Evolutionary conservation across 768 basidiomycete genomes (phyloP), one percentile per base, ranked within the genome.

Genomic region (Hypsizygus marmoreus): DNA sequence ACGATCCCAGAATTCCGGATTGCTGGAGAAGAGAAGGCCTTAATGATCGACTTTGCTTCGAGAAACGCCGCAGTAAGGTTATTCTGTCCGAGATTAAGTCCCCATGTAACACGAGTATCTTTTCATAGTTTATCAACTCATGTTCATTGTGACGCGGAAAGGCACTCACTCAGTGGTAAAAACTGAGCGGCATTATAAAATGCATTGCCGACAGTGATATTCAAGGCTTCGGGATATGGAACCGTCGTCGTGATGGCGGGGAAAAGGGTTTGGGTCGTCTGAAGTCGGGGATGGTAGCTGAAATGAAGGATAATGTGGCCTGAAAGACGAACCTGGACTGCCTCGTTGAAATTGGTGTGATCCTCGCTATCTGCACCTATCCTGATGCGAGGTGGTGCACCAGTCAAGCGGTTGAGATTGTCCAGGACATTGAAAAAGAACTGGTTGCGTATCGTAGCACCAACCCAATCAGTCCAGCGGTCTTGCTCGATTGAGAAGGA

Each of bases 401-500:
- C 77, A 5, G 80, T 75, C 22, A 84, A 64, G 14, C 60, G 51
- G 20, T 66, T 75, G 44, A 84, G 60, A 58, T 84, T 84, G 40
- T 76, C 65, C 34, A 87, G 68, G 8, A 76, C 73, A 49, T 80
- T 84, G 69, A 71, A 72, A 46, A 81, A 77, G 60, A 85, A 86
- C 13, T 71, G 47, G 55, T 88, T 86, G 14, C 65, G 67, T 0
- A 70, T 62, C 4, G 69, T 70, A 11, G 64, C 63, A 2, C 86
- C 85, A 12, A 63, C 65, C 84, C 85, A 88, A 49, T 86, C 84
- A 8, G 71, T 66, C 84, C 83, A 87, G 23, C 80, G 69, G 53
- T 87, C 84, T 59, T 84, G 79, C 57, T 86, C 86, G 43, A 86
- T 76, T 24, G 84, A 86, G 51, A 86, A 77, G 0, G 81, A 82